Evolutionary conservation across 1,139 yeast genomes (phyloP).

Genomic region (Taphrina pruni): DNA sequence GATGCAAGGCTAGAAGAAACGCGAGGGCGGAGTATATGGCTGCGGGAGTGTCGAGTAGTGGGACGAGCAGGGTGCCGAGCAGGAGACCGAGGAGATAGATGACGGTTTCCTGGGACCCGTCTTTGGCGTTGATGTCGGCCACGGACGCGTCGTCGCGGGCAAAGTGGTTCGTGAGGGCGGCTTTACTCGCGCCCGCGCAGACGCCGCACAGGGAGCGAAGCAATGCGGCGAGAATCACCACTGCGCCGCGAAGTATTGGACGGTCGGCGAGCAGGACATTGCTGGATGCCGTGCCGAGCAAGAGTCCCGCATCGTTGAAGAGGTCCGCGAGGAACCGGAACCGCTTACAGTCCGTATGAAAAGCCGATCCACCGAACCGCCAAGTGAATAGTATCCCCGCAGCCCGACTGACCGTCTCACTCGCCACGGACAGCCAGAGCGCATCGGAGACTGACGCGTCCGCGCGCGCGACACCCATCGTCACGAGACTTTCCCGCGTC

Average conservation of each 20-base stretch:
- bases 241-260: conserved; percentile 44
- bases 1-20: conserved; percentile 49
- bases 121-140: conserved; percentile 54
- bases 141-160: conserved; percentile 49
- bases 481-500: conserved; percentile 50
- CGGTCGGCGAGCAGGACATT: conserved; percentile 46
- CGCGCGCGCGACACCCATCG: conserved; percentile 55
- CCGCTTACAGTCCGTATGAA: conserved; percentile 54
- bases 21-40: conserved; percentile 50
- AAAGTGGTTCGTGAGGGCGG: conserved; percentile 54
- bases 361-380: conserved; percentile 50
- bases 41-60: conserved; percentile 42
- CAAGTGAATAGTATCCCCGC: conserved; percentile 55
- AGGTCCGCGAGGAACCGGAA: conserved; percentile 53
- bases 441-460: conserved; percentile 54
- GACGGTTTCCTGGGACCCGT: conserved; percentile 54
- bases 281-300: conserved; percentile 53
- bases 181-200: conserved; percentile 54
- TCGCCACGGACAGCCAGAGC: conserved; percentile 52
- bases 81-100: conserved; percentile 54
- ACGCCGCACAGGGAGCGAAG: conserved; percentile 53
- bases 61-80: conserved; percentile 51
- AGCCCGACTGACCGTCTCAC: conserved; percentile 53
- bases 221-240: conserved; percentile 51
- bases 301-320: conserved; percentile 52